A percentile compares a stretch with the other conserved stretches of the same genome.
Evolutionary conservation across 495 filamentous ascomycete genomes (phyloP).

Genomic region (Chaetomium fimeti): DNA sequence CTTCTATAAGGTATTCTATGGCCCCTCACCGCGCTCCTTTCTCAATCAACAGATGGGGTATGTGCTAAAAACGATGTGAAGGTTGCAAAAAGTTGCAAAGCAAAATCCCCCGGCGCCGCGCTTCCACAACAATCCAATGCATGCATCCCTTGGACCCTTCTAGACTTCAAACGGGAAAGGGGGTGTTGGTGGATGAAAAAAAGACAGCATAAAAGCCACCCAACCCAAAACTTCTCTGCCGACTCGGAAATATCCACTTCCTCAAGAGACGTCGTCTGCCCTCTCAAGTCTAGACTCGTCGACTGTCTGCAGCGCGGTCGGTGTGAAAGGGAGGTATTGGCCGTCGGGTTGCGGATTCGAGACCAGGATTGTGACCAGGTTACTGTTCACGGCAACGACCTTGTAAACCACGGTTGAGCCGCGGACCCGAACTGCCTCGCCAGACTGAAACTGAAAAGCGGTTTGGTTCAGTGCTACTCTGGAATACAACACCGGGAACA

Average conservation of each 20-base stretch:
- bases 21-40: too few relatives aligned
- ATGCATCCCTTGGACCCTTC: not conserved
- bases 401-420: constrained; percentile 29
- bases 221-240: not conserved
- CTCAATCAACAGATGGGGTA: not conserved
- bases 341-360: constrained; percentile 33
- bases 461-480: not conserved
- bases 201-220: not conserved
- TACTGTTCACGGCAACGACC: constrained; percentile 28
- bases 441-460: constrained; percentile 11
- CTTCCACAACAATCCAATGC: not conserved
- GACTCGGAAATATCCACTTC: not conserved
- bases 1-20: constrained; percentile 13
- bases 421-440: constrained; percentile 29
- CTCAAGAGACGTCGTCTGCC: constrained; percentile 19
- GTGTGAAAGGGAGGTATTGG: constrained; percentile 21
- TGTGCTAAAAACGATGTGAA: constrained; percentile 1
- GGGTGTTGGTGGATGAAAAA: not conserved
- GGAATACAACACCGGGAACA: not conserved
- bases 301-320: constrained; percentile 25
- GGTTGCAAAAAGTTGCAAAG: not conserved
- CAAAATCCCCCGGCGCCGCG: constrained; percentile 8
- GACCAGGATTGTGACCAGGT: constrained; percentile 31
- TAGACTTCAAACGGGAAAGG: not conserved
- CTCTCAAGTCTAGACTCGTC: constrained; percentile 31